Base-by-base conservation (phyloP, 108 stramenopile genomes). In the Discostella stelligeroides region DNA sequence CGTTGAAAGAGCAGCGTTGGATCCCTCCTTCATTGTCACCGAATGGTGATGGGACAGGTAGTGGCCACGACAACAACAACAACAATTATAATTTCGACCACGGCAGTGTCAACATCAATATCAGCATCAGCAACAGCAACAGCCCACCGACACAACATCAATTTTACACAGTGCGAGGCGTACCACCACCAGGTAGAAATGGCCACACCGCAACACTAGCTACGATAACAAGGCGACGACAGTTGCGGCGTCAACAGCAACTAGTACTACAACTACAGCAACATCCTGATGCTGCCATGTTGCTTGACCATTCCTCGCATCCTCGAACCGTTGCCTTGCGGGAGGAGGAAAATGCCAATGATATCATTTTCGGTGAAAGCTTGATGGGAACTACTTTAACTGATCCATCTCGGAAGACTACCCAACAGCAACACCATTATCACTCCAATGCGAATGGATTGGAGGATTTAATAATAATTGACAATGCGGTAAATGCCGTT, bases 131-230 rank as follows among this genome's bases (percentile, higher is more conserved):
- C 57, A 38, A 29, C 15, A 38, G 29, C 11, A 58, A 55, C 11
- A 58, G 23, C 7, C 20, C 20, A 23, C 3, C 2, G 18, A 55
- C 53, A 43, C 39, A 20, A 7, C 48, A 66, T n/a, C n/a, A n/a
- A n/a, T n/a, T n/a, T 17, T 68, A 45, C 24, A 55, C 18, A 11
- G 72, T 76, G 12, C 50, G 55, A 28, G 92, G 90, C 11, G 77
- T 60, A 28, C 83, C 88, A 15, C 97, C 97, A 4, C 92, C 92
- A 0, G 94, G 94, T 1, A 83, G 97, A 39, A 97, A 97, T 71
- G 97, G 97, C 4, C 97, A 97, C 73, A 92, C 94, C 0, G 97
- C 97, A 11, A 97, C 97, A 4, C 70, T 95, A 15, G 95, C 91
- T 13, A 76, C 81, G 15, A 46, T 24, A 41, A 53, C 64, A 18